Evolutionary conservation across 129 eudicot species (phyloP).

Genomic region (Flaveria robusta): DNA sequence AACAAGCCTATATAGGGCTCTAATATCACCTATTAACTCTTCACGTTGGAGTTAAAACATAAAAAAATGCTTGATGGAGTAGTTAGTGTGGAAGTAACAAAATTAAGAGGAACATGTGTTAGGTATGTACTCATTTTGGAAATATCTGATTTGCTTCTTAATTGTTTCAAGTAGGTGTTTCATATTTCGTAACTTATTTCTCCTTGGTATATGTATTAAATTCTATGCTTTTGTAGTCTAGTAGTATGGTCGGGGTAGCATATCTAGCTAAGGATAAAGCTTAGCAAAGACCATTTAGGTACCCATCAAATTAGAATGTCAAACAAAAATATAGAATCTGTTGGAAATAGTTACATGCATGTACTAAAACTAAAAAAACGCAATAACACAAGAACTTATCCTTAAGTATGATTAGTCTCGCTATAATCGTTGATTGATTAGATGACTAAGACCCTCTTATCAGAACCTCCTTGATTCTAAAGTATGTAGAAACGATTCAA

Average conservation of each 20-base stretch:
- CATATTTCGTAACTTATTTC: background rate
- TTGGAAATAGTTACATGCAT: too few species aligned
- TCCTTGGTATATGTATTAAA: background rate
- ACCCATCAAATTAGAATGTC: too few species aligned
- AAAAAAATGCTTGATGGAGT: slow-evolving; percentile 13
- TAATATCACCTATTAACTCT: background rate
- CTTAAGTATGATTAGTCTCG: too few species aligned
- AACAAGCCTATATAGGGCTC: too few species aligned
- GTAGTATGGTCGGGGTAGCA: background rate
- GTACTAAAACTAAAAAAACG: too few species aligned
- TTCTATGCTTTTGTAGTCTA: too few species aligned
- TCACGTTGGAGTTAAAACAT: slow-evolving; percentile 3
- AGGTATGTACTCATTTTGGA: slow-evolving; percentile 8
- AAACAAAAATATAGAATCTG: too few species aligned
- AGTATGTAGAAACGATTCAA: too few species aligned
- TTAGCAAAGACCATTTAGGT: background rate
- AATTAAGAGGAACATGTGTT: slow-evolving; percentile 11
- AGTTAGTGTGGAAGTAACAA: slow-evolving; percentile 5
- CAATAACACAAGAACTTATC: too few species aligned
- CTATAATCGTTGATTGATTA: too few species aligned
- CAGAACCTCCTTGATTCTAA: too few species aligned
- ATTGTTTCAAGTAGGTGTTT: background rate
- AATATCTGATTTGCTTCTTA: background rate
- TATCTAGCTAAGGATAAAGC: background rate
- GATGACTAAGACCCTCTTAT: too few species aligned